Evolutionary conservation across 2,329 filamentous ascomycete species (phyloP).

Genomic region (Claviceps monticola): DNA sequence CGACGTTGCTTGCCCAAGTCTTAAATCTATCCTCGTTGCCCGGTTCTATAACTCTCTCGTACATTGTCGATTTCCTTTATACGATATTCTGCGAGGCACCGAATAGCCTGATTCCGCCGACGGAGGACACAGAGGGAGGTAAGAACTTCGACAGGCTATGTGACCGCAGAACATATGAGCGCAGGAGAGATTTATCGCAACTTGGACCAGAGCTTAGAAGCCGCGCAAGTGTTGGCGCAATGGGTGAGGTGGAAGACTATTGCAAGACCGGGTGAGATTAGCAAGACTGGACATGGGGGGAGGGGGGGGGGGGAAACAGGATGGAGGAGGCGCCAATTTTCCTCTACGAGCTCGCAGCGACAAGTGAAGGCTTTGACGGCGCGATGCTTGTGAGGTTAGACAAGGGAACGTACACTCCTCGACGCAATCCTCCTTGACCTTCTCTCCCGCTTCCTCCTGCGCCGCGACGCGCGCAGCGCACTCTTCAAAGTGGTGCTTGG

Average conservation of each 20-base stretch:
- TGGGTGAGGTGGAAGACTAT: conserved; percentile 78
- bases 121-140: not conserved
- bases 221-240: conserved; percentile 85
- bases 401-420: conserved; percentile 79
- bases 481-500: conserved; percentile 97
- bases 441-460: conserved; percentile 53
- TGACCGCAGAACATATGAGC: not conserved
- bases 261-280: conserved; percentile 38
- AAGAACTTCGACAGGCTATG: not conserved
- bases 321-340: not conserved
- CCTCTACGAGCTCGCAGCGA: not conserved
- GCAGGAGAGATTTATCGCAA: conserved; percentile 57
- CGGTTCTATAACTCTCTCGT: conserved; percentile 5
- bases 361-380: not conserved
- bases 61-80: not conserved
- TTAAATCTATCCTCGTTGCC: not conserved
- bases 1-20: not conserved
- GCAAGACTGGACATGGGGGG: not conserved
- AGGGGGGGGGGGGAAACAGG: not conserved
- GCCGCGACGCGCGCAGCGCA: conserved; percentile 78
- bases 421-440: conserved; percentile 83
- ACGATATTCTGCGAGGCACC: no score
- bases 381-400: not conserved
- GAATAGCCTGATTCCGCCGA: not conserved
- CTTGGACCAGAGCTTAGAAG: conserved; percentile 85